Evolutionary conservation across 176 grass and related monocot species (phyloP), one percentile per base, ranked within the genome.

Genomic region (Miscanthus lutarioriparius): DNA sequence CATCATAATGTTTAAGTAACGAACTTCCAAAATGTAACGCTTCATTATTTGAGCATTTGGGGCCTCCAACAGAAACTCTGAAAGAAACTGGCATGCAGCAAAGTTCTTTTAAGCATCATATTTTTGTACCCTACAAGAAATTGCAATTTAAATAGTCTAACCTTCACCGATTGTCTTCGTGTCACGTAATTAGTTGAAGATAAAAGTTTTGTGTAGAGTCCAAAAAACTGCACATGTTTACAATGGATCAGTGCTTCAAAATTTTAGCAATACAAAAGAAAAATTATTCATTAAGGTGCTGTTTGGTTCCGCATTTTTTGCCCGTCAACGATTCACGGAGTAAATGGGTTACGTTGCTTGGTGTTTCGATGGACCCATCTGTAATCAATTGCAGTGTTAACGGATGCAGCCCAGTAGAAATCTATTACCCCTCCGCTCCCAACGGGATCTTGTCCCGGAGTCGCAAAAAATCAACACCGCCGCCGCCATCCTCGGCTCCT

Each of bases 21-120:
- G 81, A 80, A 94, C 90, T 87, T 99, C 97, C 73, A 91, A 69
- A 92, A 99, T 94, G 76, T 92, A 99, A 44, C 90, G 86, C 86
- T 99, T 99, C 97, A 99, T 96, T 84, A 95, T 96, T 90, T 94
- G 97, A 80, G 91, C 64, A 91, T 99, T 99, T 64, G 94, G 88
- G 33, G 89, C 74, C 75, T 94, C 96, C 89, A 98, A 85, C 36
- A 98, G 89, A 88, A 98, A 98, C 78, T 98, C 96, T 53, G 96
- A 98, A 75, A 95, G 93, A 91, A 99, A 94, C 97, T 99, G 89
- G 41, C 59, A 92, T 20, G 11, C 38, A 78, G 19, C 19, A 79
- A 78, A 64, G 77, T 1, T 67, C n/a, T 80, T 82, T 69, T 53
- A 28, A 73, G 72, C 39, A 67, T 75, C 44, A 10, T 64, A 80